Evolutionary conservation across 2,329 filamentous ascomycete genomes (phyloP).

Genomic region (Fusarium beomiforme): DNA sequence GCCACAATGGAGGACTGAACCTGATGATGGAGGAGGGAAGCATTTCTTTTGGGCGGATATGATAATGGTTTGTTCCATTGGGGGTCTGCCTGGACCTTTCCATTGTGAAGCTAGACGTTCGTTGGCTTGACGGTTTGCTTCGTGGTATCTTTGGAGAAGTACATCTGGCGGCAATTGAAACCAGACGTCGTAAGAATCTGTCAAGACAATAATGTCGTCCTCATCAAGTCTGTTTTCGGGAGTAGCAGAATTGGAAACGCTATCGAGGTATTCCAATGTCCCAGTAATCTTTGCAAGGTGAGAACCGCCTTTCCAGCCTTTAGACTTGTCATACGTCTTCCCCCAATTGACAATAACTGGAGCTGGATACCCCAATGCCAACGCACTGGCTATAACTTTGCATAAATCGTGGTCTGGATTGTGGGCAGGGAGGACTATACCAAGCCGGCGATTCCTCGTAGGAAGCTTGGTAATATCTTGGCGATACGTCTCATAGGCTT

Average conservation of each 20-base stretch:
- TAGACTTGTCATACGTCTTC: constrained; percentile 15
- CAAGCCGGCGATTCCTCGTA: constrained; percentile 21
- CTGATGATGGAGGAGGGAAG: constrained; percentile 12
- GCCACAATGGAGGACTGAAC: constrained; percentile 30
- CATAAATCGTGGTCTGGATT: constrained; percentile 39
- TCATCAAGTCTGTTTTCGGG: constrained; percentile 21
- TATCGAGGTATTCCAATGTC: constrained; percentile 40
- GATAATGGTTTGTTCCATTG: constrained; percentile 36
- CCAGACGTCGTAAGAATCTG: constrained; percentile 44
- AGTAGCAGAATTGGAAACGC: neutral
- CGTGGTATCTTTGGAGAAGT: constrained; percentile 41
- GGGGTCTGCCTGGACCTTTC: neutral
- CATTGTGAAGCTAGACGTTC: constrained; percentile 14
- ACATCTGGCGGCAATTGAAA: constrained; percentile 44
- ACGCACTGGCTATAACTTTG: constrained; percentile 39
- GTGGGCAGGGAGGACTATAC: constrained; percentile 31
- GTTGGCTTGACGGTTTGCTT: constrained; percentile 28
- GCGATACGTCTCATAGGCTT: neutral
- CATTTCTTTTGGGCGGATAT: constrained; percentile 37
- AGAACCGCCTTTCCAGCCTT: constrained; percentile 24
- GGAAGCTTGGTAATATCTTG: neutral
- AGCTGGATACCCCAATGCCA: constrained; percentile 41
- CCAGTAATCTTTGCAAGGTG: constrained; percentile 45
- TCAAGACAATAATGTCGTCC: constrained; percentile 40
- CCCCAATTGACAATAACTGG: constrained; percentile 45